Conservation (phyloP, 108 stramenopile species). For the Skeletonema grethae region DNA sequence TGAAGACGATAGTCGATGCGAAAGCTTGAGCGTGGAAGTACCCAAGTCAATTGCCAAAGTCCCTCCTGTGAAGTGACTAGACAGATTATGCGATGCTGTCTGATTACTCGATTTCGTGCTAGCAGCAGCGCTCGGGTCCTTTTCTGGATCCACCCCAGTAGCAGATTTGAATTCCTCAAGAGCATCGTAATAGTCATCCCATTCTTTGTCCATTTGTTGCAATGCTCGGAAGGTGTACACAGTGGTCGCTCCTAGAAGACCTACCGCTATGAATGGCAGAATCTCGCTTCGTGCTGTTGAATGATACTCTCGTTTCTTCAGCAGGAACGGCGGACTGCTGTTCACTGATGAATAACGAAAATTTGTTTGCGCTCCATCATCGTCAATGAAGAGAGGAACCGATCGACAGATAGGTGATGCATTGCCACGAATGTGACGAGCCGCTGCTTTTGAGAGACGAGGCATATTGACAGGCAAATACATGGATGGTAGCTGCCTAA, state of each 20-base stretch:
- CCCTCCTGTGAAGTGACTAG: conserved; percentile 29
- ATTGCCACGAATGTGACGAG: conserved; percentile 1
- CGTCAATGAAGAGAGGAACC: not conserved
- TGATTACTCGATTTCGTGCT: not conserved
- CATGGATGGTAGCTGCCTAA: too few relatives aligned
- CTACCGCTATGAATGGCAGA: conserved; percentile 63
- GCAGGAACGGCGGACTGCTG: not conserved
- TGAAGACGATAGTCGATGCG: conserved; percentile 23
- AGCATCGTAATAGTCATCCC: conserved; percentile 79
- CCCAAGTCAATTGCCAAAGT: conserved; percentile 84
- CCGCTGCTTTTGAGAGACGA: not conserved
- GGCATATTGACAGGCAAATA: not conserved
- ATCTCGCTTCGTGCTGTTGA: conserved; percentile 64
- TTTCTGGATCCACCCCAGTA: conserved; percentile 13
- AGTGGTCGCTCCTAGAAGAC: conserved; percentile 18
- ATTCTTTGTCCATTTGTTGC: conserved; percentile 77
- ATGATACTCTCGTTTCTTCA: conserved; percentile 53
- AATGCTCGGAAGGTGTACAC: conserved; percentile 70
- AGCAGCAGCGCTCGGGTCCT: not conserved
- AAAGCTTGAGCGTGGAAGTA: conserved; percentile 60
- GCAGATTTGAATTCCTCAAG: conserved; percentile 64
- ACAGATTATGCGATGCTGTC: conserved; percentile 5
- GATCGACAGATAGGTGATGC: not conserved
- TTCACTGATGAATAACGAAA: not conserved
- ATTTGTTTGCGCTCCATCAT: not conserved